Base-by-base conservation (phyloP, 1,139 yeast species). In the Maudiozyma humilis region DNA sequence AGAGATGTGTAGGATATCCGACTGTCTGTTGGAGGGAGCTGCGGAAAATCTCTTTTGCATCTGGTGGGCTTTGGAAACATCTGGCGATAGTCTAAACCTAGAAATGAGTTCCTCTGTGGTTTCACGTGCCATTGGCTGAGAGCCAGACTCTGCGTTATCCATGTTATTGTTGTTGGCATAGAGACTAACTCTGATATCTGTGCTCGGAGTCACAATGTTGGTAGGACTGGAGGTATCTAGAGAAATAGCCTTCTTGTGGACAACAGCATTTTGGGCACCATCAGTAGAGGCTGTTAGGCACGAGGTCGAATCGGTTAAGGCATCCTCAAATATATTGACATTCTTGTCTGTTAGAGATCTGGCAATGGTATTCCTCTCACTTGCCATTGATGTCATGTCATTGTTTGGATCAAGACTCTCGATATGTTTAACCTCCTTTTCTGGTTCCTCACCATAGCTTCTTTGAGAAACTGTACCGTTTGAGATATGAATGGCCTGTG, bases 21-120 rank as follows among this genome's bases (percentile, higher is more conserved):
- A 42, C 30, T 45, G 33, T 17, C 46, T 48, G 23, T 44, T 44
- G 8, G 44, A 41, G 17, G 27, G 40, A 12, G 46, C 43, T 4
- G 49, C 40, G 1, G 64, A 58, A 39, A 51, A 53, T 33, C 62
- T 49, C 39, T 55, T 57, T 41, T 53, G 56, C 6, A 50, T 40
- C 5, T 37, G 36, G 8, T 45, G 44, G 16, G 44, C 49, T 8
- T 39, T 37, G 3, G 51, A 27, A 31, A 50, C 53, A 20, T 57
- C 61, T 4, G 64, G 62, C 2, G 60, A 49, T 29, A 59, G 38
- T 34, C 53, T 51, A 44, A 61, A 56, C 42, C 56, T 60, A 10
- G 64, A 57, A 5, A 62, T 51, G n/a, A 61, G 51, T 38, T 60
- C 63, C 42, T 58, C 64, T 4, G 65, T 60, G 1, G 65, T 60